Base-by-base conservation (phyloP, 305 asterid species). In the Striga hermonthica region DNA sequence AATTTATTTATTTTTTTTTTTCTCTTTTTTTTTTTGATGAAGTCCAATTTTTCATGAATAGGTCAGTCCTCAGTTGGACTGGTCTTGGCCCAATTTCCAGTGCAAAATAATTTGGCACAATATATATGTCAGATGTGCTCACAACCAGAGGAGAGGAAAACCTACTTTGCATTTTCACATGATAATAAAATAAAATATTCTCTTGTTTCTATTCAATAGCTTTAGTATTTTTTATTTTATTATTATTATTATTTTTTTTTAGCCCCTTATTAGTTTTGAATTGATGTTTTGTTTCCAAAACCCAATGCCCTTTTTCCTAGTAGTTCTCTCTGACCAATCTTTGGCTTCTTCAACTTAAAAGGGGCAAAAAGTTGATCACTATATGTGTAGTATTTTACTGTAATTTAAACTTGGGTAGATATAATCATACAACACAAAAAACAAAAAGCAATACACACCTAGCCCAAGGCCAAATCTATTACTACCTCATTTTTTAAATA, bases 11-110 rank as follows among this genome's bases (percentile, higher is more conserved):
- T n/a, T n/a, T n/a, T 5, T 56, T 43, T 31, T 43, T 37, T n/a
- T 48, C 7, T 1, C 37, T 56, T 47, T 16, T 52, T 7, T 35
- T 40, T n/a, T n/a, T n/a, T n/a, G n/a, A n/a, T 70, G 62, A 69
- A 66, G 74, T 54, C 58, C 70, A 66, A 76, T 64, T 68, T 68
- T 22, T 22, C 31, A 66, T 74, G 68, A 68, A 49, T 35, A 64
- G 31, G 57, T 62, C 65, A 75, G 77, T 71, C 67, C 40, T 68
- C 72, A 76, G 83, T 78, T 82, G 90, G 95, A 86, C 87, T 69
- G 86, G 97, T 86, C 92, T 67, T 73, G 92, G 83, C 79, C 81
- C 96, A 84, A 83, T 87, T 90, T 76, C 90, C 92, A 83, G 55
- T 76, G 87, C 89, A 80, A 75, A 75, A 73, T 67, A 10, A 9